Evolutionary conservation across 2,329 filamentous ascomycete genomes (phyloP).

Genomic region (Xylaria multiplex): DNA sequence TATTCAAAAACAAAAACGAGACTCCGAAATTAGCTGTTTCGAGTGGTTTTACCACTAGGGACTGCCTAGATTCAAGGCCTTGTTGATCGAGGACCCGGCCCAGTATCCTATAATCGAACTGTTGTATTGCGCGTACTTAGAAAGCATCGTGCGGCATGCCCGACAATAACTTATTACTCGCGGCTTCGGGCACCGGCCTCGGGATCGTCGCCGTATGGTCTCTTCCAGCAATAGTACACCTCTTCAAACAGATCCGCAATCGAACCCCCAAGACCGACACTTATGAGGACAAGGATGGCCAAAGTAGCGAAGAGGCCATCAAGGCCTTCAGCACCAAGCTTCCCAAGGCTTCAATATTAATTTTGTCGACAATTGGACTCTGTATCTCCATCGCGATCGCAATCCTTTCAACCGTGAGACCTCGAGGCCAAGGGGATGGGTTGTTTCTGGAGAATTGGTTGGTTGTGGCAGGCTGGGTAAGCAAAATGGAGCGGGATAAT

Average conservation of each 20-base stretch:
- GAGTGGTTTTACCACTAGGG: slow-evolving; percentile 1
- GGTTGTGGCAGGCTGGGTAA: slow-evolving; percentile 70
- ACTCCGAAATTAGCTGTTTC: background rate
- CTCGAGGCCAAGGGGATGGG: slow-evolving; percentile 46
- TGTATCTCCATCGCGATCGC: slow-evolving; percentile 66
- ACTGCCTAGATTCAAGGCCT: background rate
- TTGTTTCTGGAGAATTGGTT: slow-evolving; percentile 69
- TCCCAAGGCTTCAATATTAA: slow-evolving; percentile 64
- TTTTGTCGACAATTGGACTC: slow-evolving; percentile 65
- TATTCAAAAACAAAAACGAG: background rate
- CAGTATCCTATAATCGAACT: background rate
- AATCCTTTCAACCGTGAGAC: slow-evolving; percentile 59
- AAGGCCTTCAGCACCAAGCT: slow-evolving; percentile 69
- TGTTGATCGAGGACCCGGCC: background rate
- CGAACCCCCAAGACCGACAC: slow-evolving; percentile 53
- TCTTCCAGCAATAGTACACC: slow-evolving; percentile 40
- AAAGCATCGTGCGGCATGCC: slow-evolving; percentile 18
- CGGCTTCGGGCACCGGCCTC: slow-evolving; percentile 44
- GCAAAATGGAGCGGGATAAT: slow-evolving; percentile 44
- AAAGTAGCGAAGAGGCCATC: slow-evolving; percentile 71
- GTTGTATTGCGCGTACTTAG: background rate
- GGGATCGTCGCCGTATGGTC: slow-evolving; percentile 43
- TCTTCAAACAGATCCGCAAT: slow-evolving; percentile 39
- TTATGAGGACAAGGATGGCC: slow-evolving; percentile 77
- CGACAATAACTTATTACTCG: slow-evolving; percentile 32